Percentiles rank a stretch among this genome's conserved stretches.
Conservation (phyloP, 768 basidiomycete species). For the Boletus edulis region DNA sequence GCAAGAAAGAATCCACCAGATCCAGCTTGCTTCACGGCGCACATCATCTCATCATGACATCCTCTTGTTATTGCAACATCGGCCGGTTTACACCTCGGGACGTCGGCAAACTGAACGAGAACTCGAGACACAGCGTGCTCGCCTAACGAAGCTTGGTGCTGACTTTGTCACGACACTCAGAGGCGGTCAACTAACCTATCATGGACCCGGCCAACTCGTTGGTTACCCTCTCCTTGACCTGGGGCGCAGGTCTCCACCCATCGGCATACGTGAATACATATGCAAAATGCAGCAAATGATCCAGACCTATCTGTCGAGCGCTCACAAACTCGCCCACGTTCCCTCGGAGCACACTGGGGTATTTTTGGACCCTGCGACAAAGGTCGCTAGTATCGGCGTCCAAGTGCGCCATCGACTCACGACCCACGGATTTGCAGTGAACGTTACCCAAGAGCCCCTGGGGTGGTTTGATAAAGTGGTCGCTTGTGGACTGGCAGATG, state of each 20-base stretch:
- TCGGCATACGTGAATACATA: conserved; percentile 79
- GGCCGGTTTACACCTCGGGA: conserved; percentile 95
- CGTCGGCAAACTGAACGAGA: conserved; percentile 72
- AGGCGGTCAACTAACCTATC: conserved; percentile 94
- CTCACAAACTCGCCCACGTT: conserved; percentile 54
- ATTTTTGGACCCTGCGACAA: conserved; percentile 76
- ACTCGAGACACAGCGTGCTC: conserved; percentile 54
- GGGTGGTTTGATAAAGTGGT: conserved; percentile 86
- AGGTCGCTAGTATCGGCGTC: conserved; percentile 94
- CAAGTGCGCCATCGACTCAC: conserved; percentile 94
- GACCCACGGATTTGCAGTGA: conserved; percentile 92
- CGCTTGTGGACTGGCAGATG: conserved; percentile 87
- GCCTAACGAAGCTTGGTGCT: conserved; percentile 77
- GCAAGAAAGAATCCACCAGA: conserved; percentile 67
- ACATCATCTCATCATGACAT: conserved; percentile 52
- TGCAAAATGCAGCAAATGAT: conserved; percentile 76
- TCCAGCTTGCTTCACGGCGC: conserved; percentile 59
- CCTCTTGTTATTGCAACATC: conserved; percentile 82
- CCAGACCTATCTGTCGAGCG: conserved; percentile 55
- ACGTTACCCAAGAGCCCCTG: conserved; percentile 78
- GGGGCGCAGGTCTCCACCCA: conserved; percentile 68
- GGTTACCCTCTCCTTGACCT: conserved; percentile 95
- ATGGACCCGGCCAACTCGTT: conserved; percentile 96
- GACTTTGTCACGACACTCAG: conserved; percentile 81
- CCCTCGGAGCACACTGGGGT: conserved; percentile 87